Percentiles rank a stretch among this genome's conserved stretches.
Evolutionary conservation across 73 alveolate genomes (phyloP).

Genomic region (Uronychia binucleata): DNA sequence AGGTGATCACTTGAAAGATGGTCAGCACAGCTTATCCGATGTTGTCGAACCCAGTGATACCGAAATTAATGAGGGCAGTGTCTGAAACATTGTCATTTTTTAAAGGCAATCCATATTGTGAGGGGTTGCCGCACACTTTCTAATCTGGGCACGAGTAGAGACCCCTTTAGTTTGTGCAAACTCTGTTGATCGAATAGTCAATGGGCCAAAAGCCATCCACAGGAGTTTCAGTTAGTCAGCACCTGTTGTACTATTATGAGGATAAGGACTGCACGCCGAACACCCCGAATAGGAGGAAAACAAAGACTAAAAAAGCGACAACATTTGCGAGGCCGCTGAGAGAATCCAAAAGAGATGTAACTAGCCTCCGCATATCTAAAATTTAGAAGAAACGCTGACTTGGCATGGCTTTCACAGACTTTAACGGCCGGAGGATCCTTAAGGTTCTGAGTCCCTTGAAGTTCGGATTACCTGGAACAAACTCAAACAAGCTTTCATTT

Average conservation of each 20-base stretch:
- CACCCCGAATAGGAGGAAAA: constrained; percentile 43
- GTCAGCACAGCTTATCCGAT: background rate
- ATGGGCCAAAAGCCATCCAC: background rate
- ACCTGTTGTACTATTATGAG: background rate
- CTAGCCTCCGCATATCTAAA: constrained; percentile 36
- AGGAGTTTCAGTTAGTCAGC: background rate
- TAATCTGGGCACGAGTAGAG: background rate
- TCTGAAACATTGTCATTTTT: background rate
- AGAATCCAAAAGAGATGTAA: constrained; percentile 24
- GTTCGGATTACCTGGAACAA: constrained; percentile 14
- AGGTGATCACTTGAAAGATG: constrained; percentile 11
- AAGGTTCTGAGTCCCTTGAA: constrained; percentile 22
- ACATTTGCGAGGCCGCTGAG: constrained; percentile 41
- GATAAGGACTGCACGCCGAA: constrained; percentile 32
- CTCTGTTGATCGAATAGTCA: background rate
- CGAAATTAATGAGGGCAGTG: background rate
- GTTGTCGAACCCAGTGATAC: constrained; percentile 19
- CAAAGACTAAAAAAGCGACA: constrained; percentile 18
- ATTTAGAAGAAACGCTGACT: background rate
- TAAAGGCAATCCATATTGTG: background rate
- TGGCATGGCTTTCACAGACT: constrained; percentile 41
- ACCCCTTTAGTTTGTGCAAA: background rate
- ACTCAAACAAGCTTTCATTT: constrained; percentile 13
- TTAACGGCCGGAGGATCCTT: constrained; percentile 40
- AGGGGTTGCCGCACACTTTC: background rate